Base-by-base conservation (phyloP, 2,329 filamentous ascomycete genomes). In the Erysiphe pulchra region DNA sequence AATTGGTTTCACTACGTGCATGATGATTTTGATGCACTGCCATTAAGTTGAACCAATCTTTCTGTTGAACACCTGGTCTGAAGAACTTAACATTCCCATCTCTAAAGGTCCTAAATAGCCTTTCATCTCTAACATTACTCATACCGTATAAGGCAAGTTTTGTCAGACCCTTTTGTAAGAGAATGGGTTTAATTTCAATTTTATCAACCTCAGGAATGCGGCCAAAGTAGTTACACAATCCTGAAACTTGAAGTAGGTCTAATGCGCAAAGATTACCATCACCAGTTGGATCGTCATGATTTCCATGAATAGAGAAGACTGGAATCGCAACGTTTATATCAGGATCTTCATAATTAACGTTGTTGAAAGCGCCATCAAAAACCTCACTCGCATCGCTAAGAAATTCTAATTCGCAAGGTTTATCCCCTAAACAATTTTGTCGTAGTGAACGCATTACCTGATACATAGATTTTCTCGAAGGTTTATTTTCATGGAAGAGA, bases 241-340 rank as follows among this genome's bases (percentile, higher is more conserved):
- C 90, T 0, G 86, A 84, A 1, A 90, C 79, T 59, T 95, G 85
- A 4, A 98, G 69, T 14, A 98, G 63, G 59, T 98, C 90, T 11
- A 98, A 69, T 0, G 87, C 86, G 50, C 90, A 92, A 51, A 80
- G 78, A 58, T 92, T 83, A 11, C 86, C 90, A 55, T 94, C 86
- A 10, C 90, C 90, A n/a, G 86, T 92, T 0, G 90, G 90, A 58
- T 98, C 90, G 57, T 98, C 90, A 59, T 98, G 90, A 56, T 98
- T 98, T 41, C 90, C 90, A 55, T 98, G 92, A 37, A 98, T 98
- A 0, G 87, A 93, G 59, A 98, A 98, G 28, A 98, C 85, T 0
- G 90, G 90, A 47, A 95, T 94, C 1, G 86, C 83, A 49, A 98
- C 75, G 56, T 98, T 98, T 61, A 98, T 94, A 55, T 98, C 84